A percentile compares a stretch with the other conserved stretches of the same genome.
Evolutionary conservation across 139 green algal species (phyloP).

Genomic region (Axilococcus clingmanii): DNA sequence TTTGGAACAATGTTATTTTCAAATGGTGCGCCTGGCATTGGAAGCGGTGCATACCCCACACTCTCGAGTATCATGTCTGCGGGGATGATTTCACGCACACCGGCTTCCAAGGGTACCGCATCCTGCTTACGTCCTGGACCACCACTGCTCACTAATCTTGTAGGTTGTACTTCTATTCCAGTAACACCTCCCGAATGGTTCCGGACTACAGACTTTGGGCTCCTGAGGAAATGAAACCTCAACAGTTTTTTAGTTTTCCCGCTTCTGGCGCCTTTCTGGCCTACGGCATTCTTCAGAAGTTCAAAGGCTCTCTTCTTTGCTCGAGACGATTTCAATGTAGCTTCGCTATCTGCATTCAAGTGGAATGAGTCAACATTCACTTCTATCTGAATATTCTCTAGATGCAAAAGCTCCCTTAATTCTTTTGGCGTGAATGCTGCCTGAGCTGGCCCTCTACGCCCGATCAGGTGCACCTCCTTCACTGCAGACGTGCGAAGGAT

Average conservation of each 20-base stretch:
- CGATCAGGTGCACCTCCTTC: conserved; percentile 68
- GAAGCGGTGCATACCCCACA: conserved; percentile 69
- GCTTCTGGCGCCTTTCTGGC: conserved; percentile 2
- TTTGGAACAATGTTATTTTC: conserved; percentile 68
- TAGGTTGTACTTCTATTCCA: conserved; percentile 36
- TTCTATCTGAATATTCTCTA: conserved; percentile 33
- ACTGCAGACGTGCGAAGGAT: conserved; percentile 24
- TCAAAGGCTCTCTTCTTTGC: conserved; percentile 53
- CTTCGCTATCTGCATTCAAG: conserved; percentile 31
- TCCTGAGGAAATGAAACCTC: conserved; percentile 66
- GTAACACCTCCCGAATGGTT: neutral
- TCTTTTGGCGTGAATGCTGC: conserved; percentile 93
- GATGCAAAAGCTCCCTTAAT: conserved; percentile 80
- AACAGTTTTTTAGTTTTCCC: conserved; percentile 33
- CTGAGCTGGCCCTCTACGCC: conserved; percentile 67
- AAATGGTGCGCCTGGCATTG: conserved; percentile 64
- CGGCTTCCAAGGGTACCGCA: conserved; percentile 25
- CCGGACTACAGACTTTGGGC: conserved; percentile 42
- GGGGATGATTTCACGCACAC: conserved; percentile 1
- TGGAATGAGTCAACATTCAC: conserved; percentile 17
- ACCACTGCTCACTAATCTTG: conserved; percentile 23
- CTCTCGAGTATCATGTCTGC: conserved; percentile 56
- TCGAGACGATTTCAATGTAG: conserved; percentile 42
- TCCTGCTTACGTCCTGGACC: neutral
- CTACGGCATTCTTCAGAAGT: conserved; percentile 31